Conservation (phyloP, 2,329 filamentous ascomycete species). For the Trichoderma aggressivum region DNA sequence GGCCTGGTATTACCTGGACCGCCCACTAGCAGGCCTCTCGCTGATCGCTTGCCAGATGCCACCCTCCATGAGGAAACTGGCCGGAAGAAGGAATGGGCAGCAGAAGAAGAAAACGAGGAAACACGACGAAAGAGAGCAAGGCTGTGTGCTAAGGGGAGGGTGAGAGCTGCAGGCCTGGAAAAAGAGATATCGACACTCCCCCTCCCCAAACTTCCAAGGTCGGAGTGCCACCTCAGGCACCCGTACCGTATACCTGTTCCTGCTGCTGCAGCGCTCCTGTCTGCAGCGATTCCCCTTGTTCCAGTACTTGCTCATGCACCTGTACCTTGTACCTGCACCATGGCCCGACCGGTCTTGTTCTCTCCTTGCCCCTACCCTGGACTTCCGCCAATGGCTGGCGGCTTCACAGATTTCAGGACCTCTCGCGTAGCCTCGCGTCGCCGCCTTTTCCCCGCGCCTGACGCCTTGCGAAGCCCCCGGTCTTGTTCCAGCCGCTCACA, state of each 20-base stretch:
- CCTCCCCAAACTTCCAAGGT: neutral
- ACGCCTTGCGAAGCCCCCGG: conserved; percentile 4
- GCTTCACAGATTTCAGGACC: conserved; percentile 16
- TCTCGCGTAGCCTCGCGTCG: conserved; percentile 18
- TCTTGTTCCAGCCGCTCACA: conserved; percentile 10
- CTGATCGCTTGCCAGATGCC: neutral
- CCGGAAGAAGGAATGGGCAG: neutral
- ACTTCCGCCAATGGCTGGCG: neutral
- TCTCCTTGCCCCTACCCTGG: conserved; percentile 5
- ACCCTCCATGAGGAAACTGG: neutral
- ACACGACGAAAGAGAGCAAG: conserved; percentile 9
- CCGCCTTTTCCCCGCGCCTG: conserved; percentile 17
- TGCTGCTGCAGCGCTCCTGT: neutral
- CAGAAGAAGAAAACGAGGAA: neutral
- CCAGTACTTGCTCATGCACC: neutral
- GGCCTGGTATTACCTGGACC: neutral
- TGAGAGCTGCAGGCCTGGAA: neutral
- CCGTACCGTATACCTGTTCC: neutral
- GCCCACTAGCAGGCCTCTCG: neutral
- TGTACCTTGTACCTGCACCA: neutral
- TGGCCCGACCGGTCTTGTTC: conserved; percentile 6
- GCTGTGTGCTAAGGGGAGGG: conserved; percentile 8
- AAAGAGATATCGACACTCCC: conserved; percentile 8
- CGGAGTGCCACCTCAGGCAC: neutral
- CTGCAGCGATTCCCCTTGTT: neutral